A percentile compares a stretch with the other conserved stretches of the same genome.
Evolutionary conservation across 768 basidiomycete species (phyloP).

Genomic region (Mycena rosella): DNA sequence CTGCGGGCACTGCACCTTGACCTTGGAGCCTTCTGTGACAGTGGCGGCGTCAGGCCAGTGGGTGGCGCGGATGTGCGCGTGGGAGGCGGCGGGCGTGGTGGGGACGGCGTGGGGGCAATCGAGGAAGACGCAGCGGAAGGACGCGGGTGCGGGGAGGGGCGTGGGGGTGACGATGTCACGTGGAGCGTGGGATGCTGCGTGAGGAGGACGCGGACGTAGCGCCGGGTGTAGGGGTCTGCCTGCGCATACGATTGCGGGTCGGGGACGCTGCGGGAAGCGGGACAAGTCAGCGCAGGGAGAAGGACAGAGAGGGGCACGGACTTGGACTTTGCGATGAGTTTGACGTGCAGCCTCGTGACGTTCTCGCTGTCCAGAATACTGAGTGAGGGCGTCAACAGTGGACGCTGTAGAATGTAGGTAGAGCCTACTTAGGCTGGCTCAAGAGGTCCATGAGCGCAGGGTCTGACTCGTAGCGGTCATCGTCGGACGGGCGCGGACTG

Average conservation of each 20-base stretch:
- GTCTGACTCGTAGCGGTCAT: slow-evolving; percentile 12
- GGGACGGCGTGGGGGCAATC: not conserved
- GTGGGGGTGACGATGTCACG: slow-evolving; percentile 16
- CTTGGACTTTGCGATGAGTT: not conserved
- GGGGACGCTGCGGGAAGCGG: not conserved
- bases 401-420: too few species aligned
- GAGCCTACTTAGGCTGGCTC: not conserved
- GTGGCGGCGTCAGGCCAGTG: not conserved
- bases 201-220: not conserved
- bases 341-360: not conserved
- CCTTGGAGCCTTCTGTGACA: not conserved
- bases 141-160: not conserved
- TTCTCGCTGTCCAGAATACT: too few species aligned
- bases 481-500: slow-evolving; percentile 13
- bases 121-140: slow-evolving; percentile 4
- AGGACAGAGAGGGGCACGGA: not conserved
- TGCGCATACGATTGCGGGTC: not conserved
- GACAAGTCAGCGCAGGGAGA: not conserved
- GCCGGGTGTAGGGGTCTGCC: slow-evolving; percentile 3
- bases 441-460: not conserved
- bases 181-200: not conserved
- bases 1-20: not conserved
- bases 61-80: not conserved
- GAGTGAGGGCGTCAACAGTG: not conserved
- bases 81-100: not conserved